Percentiles rank a stretch among this genome's conserved stretches.
Evolutionary conservation across 2,329 filamentous ascomycete species (phyloP).

Genomic region (Cladophialophora carrionii): DNA sequence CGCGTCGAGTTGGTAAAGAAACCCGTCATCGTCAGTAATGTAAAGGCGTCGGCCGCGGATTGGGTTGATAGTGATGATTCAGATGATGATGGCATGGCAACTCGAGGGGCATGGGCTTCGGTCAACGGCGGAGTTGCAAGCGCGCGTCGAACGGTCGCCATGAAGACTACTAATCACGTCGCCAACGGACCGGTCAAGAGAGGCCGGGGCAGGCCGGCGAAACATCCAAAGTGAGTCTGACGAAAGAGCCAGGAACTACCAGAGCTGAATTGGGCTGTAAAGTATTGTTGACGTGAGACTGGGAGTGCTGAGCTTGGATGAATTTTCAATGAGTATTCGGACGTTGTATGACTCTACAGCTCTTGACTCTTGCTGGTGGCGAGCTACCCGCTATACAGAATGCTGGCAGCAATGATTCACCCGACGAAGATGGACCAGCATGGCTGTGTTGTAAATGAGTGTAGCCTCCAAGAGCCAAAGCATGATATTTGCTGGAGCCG

Average conservation of each 20-base stretch:
- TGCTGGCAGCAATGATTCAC: neutral
- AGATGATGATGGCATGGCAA: slow-evolving; percentile 17
- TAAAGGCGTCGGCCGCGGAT: slow-evolving; percentile 32
- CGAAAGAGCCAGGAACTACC: neutral
- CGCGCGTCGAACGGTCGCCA: slow-evolving; percentile 1
- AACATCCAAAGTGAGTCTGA: neutral
- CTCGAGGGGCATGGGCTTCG: slow-evolving; percentile 14
- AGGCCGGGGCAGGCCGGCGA: slow-evolving; percentile 27
- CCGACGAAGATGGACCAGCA: neutral
- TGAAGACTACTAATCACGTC: neutral
- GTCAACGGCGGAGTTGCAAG: slow-evolving; percentile 17
- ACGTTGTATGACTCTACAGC: neutral
- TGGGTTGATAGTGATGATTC: slow-evolving; percentile 36
- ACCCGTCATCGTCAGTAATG: neutral
- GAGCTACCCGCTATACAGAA: neutral
- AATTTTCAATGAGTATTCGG: neutral
- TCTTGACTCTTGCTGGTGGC: neutral
- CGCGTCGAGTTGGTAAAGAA: neutral
- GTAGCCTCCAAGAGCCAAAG: neutral
- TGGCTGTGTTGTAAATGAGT: neutral
- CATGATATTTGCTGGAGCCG: neutral
- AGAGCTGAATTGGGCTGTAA: neutral
- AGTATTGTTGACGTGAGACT: neutral
- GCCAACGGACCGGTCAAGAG: slow-evolving; percentile 1
- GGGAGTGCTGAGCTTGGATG: neutral